Conservation (phyloP, 768 basidiomycete genomes). For the Tricholoma flavovirens region DNA sequence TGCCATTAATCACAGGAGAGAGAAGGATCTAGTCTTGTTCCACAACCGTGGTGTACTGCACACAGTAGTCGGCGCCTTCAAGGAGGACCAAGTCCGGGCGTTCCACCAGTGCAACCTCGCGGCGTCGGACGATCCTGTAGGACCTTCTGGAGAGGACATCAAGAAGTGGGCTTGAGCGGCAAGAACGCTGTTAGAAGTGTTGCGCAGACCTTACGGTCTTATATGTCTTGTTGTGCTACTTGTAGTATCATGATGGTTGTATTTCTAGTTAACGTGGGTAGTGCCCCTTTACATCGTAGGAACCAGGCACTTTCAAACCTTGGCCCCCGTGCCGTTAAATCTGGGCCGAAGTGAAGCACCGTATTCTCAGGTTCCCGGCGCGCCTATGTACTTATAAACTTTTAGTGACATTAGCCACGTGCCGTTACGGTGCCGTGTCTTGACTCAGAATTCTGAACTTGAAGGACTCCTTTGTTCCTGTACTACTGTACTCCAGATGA, state of each 20-base stretch:
- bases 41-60: constrained; percentile 83
- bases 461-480: not conserved
- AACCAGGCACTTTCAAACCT: too few species aligned
- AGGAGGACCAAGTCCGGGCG: constrained; percentile 57
- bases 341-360: too few species aligned
- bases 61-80: constrained; percentile 75
- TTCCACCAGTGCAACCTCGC: constrained; percentile 91
- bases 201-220: not conserved
- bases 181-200: not conserved
- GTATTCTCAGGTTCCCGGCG: too few species aligned
- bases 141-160: constrained; percentile 65
- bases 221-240: too few species aligned
- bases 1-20: constrained; percentile 31
- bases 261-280: too few species aligned
- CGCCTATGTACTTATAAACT: too few species aligned
- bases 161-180: constrained; percentile 43
- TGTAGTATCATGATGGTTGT: too few species aligned
- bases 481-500: not conserved
- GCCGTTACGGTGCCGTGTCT: too few species aligned
- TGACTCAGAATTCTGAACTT: not conserved
- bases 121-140: constrained; percentile 63
- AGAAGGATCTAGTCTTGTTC: constrained; percentile 76
- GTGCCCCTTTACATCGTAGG: too few species aligned
- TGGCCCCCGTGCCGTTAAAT: too few species aligned
- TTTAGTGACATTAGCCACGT: too few species aligned